Evolutionary conservation across 2,329 filamentous ascomycete genomes (phyloP), one percentile per base, ranked within the genome.

Genomic region (Verticillium nonalfalfae): DNA sequence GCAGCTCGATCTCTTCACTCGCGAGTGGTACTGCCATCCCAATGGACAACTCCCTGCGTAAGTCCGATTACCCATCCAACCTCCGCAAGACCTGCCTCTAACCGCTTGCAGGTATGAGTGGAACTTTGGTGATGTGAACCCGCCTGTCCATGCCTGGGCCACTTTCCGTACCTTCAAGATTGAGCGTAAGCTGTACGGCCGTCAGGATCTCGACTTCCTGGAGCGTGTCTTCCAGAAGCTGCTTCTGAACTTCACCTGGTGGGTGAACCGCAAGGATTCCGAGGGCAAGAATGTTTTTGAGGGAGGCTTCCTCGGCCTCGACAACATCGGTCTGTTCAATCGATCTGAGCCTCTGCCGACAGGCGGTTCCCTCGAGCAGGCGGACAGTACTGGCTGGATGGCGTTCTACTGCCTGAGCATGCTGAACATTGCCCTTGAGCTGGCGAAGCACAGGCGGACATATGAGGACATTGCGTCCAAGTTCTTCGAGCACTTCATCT

Each of bases 371-470:
- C 85, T 98, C 9, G 94, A 98, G 75, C 94, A 98, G 78, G 95
- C 95, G 18, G 94, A 98, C 80, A 97, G 93, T 73, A 98, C 94
- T 10, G 94, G 94, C 36, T 98, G 94, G 94, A 98, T 98, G 94
- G 94, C 91, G 10, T 98, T 98, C 75, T 98, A 96, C 79, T 97
- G 90, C 70, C 78, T 98, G 65, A 93, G 88, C 78, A 98, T 98
- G 94, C 83, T 98, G 71, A 98, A 98, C 77, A 98, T 98, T 70
- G 89, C 93, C 14, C 84, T 98, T 13, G 95, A 98, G 77, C 83
- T 98, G 67, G 93, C 94, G 62, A 98, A 98, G 78, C 92, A 97
- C 74, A 89, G 95, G 56, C 89, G 93, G 50, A 97, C 89, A 61
- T 98, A 98, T 74, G 94, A 98, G 79, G 94, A 98, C 71, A 90